Evolutionary conservation across 129 eudicot genomes (phyloP), one percentile per base, ranked within the genome.

Genomic region (Centrapalus pauciflorus): DNA sequence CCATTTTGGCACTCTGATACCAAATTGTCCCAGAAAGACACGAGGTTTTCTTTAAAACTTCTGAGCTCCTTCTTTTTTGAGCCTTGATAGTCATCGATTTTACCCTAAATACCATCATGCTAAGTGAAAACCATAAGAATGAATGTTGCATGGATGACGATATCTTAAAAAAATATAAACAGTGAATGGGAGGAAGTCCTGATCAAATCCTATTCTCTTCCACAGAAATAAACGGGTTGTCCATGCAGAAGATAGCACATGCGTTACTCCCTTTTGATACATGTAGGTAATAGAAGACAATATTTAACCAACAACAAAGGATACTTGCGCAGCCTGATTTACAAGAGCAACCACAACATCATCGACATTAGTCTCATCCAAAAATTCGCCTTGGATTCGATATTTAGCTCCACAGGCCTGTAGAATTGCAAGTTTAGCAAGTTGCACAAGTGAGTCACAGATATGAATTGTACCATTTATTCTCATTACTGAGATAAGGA

Each of bases 281-380:
- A 59, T 7, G 27, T 17, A 25, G 7, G 38, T 26, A 10, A 25
- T 23, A 48, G 54, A 20, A 48, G 2, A 74, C 32, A 68, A 25
- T 33, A 12, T 2, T 16, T 40, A 58, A 61, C 23, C 30, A 58
- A 9, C 30, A 40, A 14, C 8, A 59, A 16, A 76, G 87, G 85
- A 88, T 92, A 92, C 98, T 64, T 73, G 83, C 65, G 82, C 84
- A 27, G 98, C 98, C 70, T 83, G 66, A 79, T 81, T 85, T 28
- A 92, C 98, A 72, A 92, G 90, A 75, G 87, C 85, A 75, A 92
- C 95, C 27, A 92, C 98, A 48, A 92, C 95, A 63, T 92, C 94
- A 50, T 92, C 98, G 58, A 92, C 98, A 72, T 81, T 88, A 26
- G 89, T 84, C 67, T 88, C 95, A 34, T 92, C 95, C 58, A 92